phyloP scores from a whole-genome alignment of 1,284 basidiomycete species.

The Hymenochaete sp. region DNA sequence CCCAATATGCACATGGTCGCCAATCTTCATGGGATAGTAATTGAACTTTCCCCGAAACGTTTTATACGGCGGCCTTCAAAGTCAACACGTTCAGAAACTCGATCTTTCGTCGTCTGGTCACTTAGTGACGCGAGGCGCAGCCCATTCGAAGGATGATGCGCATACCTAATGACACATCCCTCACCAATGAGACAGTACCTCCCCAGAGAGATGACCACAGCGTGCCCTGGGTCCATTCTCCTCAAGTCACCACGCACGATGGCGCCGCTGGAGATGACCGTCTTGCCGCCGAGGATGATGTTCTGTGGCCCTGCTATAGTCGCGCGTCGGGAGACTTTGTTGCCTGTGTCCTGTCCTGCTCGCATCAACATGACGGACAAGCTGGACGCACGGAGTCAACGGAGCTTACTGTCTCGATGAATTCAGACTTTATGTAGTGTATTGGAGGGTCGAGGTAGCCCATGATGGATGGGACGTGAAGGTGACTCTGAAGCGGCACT shows the following conservation, averaged over 20 bases:
- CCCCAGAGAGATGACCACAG: constrained; percentile 88
- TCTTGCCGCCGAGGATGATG: constrained; percentile 96
- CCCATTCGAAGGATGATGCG: background rate
- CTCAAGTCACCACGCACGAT: constrained; percentile 87
- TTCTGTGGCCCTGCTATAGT: constrained; percentile 94
- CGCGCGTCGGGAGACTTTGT: constrained; percentile 89
- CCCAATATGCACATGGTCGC: constrained; percentile 92
- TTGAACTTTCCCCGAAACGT: constrained; percentile 90
- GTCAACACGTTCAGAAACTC: background rate
- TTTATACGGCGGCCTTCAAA: constrained; percentile 71
- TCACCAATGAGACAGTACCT: constrained; percentile 90
- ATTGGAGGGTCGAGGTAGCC: constrained; percentile 19
- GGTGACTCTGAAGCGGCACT: too few species aligned
- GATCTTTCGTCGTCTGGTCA: background rate
- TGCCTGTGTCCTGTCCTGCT: constrained; percentile 64
- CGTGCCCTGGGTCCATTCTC: constrained; percentile 76
- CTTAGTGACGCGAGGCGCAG: background rate
- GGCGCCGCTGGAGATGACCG: constrained; percentile 83
- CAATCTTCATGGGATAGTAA: constrained; percentile 96
- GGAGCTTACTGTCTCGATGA: constrained; percentile 26
- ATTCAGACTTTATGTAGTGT: constrained; percentile 25
- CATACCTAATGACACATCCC: constrained; percentile 79
- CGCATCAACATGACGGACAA: background rate
- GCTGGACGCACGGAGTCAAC: background rate
- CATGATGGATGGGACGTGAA: too few species aligned